These are phyloP conservation scores for Macroventuria anomochaeta DNA, from an alignment of 2,329 filamentous ascomycete genomes.

Conservation along the genomic window DNA sequence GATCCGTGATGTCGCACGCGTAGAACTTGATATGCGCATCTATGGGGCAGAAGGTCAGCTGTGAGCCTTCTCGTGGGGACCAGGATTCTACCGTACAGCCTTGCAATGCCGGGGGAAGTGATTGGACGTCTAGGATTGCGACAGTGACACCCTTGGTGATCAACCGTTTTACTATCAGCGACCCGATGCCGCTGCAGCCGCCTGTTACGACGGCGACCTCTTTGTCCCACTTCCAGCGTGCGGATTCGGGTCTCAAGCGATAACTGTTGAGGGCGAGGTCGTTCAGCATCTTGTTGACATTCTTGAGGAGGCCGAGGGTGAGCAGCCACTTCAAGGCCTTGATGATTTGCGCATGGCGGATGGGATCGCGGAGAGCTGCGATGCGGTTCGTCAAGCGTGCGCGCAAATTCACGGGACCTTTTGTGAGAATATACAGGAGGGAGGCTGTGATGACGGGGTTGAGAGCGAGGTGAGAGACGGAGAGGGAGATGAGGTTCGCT, in stretches of 20 bases:
- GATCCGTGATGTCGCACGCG: constrained; percentile 44
- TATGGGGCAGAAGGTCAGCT: constrained; percentile 12
- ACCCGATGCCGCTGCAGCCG: constrained; percentile 48
- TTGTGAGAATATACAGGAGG: constrained; percentile 43
- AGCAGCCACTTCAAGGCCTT: constrained; percentile 41
- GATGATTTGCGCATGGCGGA: constrained; percentile 25
- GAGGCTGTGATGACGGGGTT: constrained; percentile 40
- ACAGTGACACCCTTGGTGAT: constrained; percentile 37
- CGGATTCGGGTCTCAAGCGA: constrained; percentile 44
- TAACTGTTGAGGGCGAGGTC: constrained; percentile 49
- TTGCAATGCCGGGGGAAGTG: constrained; percentile 36
- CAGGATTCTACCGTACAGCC: constrained; percentile 27
- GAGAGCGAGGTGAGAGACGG: constrained; percentile 33
- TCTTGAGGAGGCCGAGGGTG: constrained; percentile 41
- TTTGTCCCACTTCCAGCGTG: constrained; percentile 41
- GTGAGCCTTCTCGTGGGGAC: not conserved
- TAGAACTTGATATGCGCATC: constrained; percentile 41
- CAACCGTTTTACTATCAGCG: constrained; percentile 38
- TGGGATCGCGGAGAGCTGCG: constrained; percentile 33
- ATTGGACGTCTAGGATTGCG: constrained; percentile 44
- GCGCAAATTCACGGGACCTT: constrained; percentile 35
- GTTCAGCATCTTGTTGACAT: constrained; percentile 39
- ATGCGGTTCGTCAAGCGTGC: constrained; percentile 28
- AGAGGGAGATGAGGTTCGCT: constrained; percentile 27
- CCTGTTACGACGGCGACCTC: constrained; percentile 49